Conservation (phyloP, 2,329 filamentous ascomycete species). For the Lecanoromycetidae sp. region DNA sequence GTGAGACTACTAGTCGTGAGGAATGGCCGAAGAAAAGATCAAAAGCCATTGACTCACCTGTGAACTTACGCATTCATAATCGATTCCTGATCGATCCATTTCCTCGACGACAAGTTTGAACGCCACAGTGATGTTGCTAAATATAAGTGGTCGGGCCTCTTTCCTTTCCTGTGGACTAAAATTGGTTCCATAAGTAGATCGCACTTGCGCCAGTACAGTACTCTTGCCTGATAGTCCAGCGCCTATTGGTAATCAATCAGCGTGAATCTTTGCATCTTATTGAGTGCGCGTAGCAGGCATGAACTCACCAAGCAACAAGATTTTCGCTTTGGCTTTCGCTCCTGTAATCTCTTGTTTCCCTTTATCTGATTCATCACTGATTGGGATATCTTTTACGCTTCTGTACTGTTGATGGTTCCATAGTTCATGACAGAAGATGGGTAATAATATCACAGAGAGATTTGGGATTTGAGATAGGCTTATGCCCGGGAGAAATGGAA, state of each 20-base stretch:
- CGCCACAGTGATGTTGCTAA: constrained; percentile 83
- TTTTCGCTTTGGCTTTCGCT: constrained; percentile 58
- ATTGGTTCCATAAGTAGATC: constrained; percentile 84
- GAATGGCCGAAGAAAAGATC: constrained; percentile 6
- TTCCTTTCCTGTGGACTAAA: constrained; percentile 81
- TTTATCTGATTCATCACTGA: neutral
- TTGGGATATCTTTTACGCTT: neutral
- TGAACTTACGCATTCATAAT: constrained; percentile 66
- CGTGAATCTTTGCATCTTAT: neutral
- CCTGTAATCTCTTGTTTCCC: neutral
- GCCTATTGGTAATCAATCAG: neutral
- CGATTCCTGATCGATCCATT: constrained; percentile 72
- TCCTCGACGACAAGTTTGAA: constrained; percentile 82
- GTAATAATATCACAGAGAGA: constrained; percentile 6
- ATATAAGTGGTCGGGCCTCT: constrained; percentile 88
- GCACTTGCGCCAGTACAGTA: constrained; percentile 96
- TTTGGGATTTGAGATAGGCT: constrained; percentile 3
- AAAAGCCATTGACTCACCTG: constrained; percentile 47
- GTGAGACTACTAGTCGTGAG: constrained; percentile 43
- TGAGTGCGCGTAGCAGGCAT: no score
- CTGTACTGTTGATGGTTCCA: constrained; percentile 5
- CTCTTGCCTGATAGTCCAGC: constrained; percentile 89
- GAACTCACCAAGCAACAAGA: constrained; percentile 68
- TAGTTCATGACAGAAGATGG: neutral
- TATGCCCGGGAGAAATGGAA: neutral